These are phyloP conservation scores for Penicillium sp. DNA, from an alignment of 2,329 filamentous ascomycete species.

Conservation along the genomic window DNA sequence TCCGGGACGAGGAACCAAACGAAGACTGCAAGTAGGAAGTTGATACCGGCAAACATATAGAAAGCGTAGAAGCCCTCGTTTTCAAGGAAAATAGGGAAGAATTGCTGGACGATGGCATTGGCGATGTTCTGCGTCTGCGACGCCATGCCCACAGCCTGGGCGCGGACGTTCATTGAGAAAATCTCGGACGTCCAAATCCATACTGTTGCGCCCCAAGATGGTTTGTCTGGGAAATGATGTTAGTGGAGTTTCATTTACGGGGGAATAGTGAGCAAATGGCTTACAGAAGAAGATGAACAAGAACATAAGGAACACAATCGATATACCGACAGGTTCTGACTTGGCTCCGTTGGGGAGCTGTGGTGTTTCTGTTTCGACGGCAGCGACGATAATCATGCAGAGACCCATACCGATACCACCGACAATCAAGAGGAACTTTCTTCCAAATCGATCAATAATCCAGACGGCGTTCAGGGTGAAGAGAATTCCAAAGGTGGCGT, in stretches of 20 bases:
- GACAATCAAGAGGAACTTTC: conserved; percentile 66
- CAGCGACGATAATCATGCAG: conserved; percentile 66
- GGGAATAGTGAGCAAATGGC: conserved; percentile 6
- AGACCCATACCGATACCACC: conserved; percentile 66
- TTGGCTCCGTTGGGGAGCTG: conserved; percentile 50
- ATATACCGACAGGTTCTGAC: conserved; percentile 58
- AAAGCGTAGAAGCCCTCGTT: conserved; percentile 57
- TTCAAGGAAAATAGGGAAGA: conserved; percentile 65
- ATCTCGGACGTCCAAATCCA: conserved; percentile 71
- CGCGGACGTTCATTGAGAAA: conserved; percentile 69
- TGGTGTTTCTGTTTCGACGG: conserved; percentile 58
- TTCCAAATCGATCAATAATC: conserved; percentile 69
- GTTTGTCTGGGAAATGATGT: conserved; percentile 53
- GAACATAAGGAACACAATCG: conserved; percentile 67
- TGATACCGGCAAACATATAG: conserved; percentile 54
- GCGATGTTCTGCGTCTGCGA: conserved; percentile 61
- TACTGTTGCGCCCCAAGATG: conserved; percentile 65
- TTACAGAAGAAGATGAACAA: conserved; percentile 55
- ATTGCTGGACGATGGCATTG: conserved; percentile 66
- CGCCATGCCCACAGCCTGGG: conserved; percentile 67
- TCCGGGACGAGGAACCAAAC: conserved; percentile 54
- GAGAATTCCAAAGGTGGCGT: conserved; percentile 68
- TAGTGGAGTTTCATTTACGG: conserved; percentile 15
- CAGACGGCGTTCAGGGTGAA: conserved; percentile 72
- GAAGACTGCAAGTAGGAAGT: conserved; percentile 49